These are phyloP conservation scores for Pythium inflatum DNA, from an alignment of 352 stramenopile species.

Conservation along the genomic window DNA sequence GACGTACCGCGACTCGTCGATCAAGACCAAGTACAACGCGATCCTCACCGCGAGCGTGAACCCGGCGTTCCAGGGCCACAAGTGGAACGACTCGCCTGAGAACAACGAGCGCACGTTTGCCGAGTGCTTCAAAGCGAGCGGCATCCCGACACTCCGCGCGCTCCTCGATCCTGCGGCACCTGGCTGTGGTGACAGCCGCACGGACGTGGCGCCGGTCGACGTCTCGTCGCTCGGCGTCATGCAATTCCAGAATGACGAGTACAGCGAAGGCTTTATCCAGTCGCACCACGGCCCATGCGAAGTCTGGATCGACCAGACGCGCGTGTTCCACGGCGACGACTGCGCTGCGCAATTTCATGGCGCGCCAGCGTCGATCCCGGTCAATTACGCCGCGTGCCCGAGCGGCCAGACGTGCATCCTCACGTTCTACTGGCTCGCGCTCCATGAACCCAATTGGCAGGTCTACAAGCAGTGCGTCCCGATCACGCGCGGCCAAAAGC, in stretches of 20 bases:
- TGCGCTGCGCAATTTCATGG: slow-evolving; percentile 37
- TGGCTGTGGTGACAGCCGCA: slow-evolving; percentile 39
- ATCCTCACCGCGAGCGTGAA: slow-evolving; percentile 30
- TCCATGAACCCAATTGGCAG: slow-evolving; percentile 39
- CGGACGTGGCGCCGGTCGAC: slow-evolving; percentile 34
- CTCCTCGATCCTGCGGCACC: slow-evolving; percentile 34
- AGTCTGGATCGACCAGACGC: slow-evolving; percentile 42
- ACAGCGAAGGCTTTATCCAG: slow-evolving; percentile 36
- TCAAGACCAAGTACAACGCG: slow-evolving; percentile 36
- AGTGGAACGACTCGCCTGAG: slow-evolving; percentile 43
- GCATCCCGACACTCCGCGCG: slow-evolving; percentile 29
- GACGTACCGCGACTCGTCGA: slow-evolving; percentile 38
- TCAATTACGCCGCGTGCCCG: slow-evolving; percentile 37
- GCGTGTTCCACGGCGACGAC: slow-evolving; percentile 42
- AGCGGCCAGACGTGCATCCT: slow-evolving; percentile 32
- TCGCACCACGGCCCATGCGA: slow-evolving; percentile 51
- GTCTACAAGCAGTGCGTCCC: slow-evolving; percentile 39
- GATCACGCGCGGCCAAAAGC: too few relatives aligned
- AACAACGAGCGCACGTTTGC: slow-evolving; percentile 37
- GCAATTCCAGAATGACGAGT: slow-evolving; percentile 45
- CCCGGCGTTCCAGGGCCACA: slow-evolving; percentile 35
- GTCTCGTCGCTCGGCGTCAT: slow-evolving; percentile 34
- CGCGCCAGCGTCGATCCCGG: slow-evolving; percentile 33
- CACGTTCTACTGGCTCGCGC: slow-evolving; percentile 40
- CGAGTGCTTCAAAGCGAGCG: slow-evolving; percentile 26